Evolutionary conservation across 2,329 filamentous ascomycete genomes (phyloP).

Genomic region (Fusarium xyrophilum): DNA sequence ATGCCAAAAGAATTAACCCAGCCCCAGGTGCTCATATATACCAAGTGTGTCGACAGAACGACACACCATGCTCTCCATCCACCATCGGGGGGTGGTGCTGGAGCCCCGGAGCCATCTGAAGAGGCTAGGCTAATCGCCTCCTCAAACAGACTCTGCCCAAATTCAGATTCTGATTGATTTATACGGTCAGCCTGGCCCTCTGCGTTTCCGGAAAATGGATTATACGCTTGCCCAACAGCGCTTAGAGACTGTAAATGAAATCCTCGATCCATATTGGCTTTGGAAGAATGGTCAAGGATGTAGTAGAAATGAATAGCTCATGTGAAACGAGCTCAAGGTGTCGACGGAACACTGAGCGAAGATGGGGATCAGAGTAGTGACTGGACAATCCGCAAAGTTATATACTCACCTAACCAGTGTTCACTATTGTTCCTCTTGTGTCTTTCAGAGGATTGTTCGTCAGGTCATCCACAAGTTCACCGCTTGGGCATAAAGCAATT

Average conservation of each 20-base stretch:
- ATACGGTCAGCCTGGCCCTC: not conserved
- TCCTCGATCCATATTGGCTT: not conserved
- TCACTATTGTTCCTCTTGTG: not conserved
- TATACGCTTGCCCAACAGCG: not conserved
- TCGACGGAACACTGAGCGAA: not conserved
- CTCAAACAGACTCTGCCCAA: slow-evolving; percentile 21
- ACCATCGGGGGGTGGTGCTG: slow-evolving; percentile 58
- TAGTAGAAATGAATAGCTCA: not conserved
- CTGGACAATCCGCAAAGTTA: not conserved
- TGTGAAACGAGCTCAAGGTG: not conserved
- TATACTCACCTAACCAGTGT: not conserved
- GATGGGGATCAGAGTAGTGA: not conserved
- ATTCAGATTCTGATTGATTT: not conserved
- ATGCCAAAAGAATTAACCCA: slow-evolving; percentile 63
- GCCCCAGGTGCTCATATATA: slow-evolving; percentile 62
- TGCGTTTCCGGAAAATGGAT: not conserved
- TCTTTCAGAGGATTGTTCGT: not conserved
- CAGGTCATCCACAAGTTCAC: not conserved
- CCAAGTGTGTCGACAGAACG: slow-evolving; percentile 47
- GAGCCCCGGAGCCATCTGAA: not conserved
- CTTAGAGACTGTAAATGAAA: not conserved
- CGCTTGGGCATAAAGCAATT: not conserved
- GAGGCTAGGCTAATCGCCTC: not conserved
- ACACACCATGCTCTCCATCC: slow-evolving; percentile 55
- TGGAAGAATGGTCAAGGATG: not conserved